Evolutionary conservation across 164 flowering plant species (phyloP), one percentile per base, ranked within the genome.

Genomic region (Aristolochia fimbriata): DNA sequence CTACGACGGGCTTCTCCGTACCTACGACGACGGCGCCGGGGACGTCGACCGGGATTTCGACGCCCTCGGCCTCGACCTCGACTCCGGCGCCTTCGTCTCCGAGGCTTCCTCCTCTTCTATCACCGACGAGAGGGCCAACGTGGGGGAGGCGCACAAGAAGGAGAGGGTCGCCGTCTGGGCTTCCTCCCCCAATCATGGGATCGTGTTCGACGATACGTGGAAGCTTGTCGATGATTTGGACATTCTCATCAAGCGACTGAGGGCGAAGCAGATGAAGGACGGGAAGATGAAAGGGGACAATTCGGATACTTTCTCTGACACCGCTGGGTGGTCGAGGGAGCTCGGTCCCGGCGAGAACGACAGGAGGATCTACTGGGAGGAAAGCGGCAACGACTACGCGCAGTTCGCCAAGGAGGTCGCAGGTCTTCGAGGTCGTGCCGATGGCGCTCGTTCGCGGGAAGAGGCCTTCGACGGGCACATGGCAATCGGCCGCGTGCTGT

Each of bases 21-120:
- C 99, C 21, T 94, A 94, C 63, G 96, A 94, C 56, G 99, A 94
- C 48, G 99, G 99, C 0, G 99, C 99, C 27, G 99, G 99, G 1
- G 99, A 94, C 51, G 99, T 94, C 27, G 97, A 94, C 70, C 79
- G 97, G 1, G 99, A 94, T 68, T 94, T 91, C 52, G 97, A 94
- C 17, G 97, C 99, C 2, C 78, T 89, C 0, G 84, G 80, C 22
- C 70, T 89, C 11, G 85, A 85, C 58, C 75, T 88, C 55, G 71
- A 57, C 51, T 47, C 55, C 51, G 4, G n/a, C 77, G 16, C 48
- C 33, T 41, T 57, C 21, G 65, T 54, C 3, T 74, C 80, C 2
- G 88, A 77, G 21, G 79, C 78, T 2, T 82, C 88, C 17, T 82
- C 96, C 15, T 83, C 94, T 13, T 80, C 88, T 1, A 72, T 80